Evolutionary conservation across 495 filamentous ascomycete species (phyloP).

Genomic region (Lasiosphaeria ovina): DNA sequence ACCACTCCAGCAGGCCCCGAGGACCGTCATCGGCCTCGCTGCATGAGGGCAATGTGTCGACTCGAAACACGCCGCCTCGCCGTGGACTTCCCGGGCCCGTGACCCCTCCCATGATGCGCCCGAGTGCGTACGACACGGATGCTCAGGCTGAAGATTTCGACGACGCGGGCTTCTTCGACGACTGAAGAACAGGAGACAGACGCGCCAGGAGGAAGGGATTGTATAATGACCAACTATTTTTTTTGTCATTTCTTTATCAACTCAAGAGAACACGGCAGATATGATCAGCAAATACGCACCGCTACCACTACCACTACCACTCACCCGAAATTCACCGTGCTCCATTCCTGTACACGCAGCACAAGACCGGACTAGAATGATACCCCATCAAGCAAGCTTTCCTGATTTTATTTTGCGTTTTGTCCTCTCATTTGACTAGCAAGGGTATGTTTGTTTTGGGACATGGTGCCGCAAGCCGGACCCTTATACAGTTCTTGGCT

Average conservation of each 20-base stretch:
- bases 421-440: neutral
- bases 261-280: slow-evolving; percentile 19
- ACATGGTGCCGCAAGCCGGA: neutral
- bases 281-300: slow-evolving; percentile 11
- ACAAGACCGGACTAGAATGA: slow-evolving; percentile 28
- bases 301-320: slow-evolving; percentile 1
- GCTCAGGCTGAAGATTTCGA: slow-evolving; percentile 59
- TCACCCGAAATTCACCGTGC: neutral
- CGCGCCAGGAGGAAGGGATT: neutral
- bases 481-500: neutral
- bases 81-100: slow-evolving; percentile 44
- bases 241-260: slow-evolving; percentile 25
- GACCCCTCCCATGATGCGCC: slow-evolving; percentile 69
- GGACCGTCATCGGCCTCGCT: slow-evolving; percentile 31
- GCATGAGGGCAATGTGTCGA: slow-evolving; percentile 38
- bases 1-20: slow-evolving; percentile 46
- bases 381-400: slow-evolving; percentile 22
- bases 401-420: slow-evolving; percentile 7
- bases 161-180: slow-evolving; percentile 57
- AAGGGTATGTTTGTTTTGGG: neutral
- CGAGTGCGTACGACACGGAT: slow-evolving; percentile 69
- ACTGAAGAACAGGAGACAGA: slow-evolving; percentile 29
- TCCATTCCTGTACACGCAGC: slow-evolving; percentile 4
- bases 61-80: slow-evolving; percentile 34
- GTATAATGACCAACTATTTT: slow-evolving; percentile 13